Conservation (phyloP, 164 flowering plant species). For the Vitis amurensis region DNA sequence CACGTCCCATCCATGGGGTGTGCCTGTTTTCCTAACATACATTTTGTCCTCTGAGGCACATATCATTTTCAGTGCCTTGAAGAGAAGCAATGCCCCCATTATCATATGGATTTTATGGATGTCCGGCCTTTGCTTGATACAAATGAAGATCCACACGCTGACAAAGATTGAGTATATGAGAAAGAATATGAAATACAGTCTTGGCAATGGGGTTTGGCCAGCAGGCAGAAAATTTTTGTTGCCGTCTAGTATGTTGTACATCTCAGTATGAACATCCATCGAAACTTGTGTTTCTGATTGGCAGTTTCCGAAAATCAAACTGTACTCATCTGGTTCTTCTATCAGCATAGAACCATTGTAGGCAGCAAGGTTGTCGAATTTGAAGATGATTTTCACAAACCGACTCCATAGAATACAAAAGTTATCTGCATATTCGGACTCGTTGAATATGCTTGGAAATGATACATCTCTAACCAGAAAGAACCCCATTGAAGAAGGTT, state of each 20-base stretch:
- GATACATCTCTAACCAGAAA: constrained; percentile 29
- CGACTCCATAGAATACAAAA: constrained; percentile 37
- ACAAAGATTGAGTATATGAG: constrained; percentile 18
- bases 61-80: constrained; percentile 34
- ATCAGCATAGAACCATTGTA: constrained; percentile 18
- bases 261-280: constrained; percentile 39
- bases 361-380: constrained; percentile 14
- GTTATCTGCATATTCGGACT: constrained; percentile 15
- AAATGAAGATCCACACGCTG: constrained; percentile 24
- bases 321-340: constrained; percentile 32
- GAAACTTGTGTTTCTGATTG: constrained; percentile 35
- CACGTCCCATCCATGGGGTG: constrained; percentile 47
- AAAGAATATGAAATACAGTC: constrained; percentile 26
- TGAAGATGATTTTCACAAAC: constrained; percentile 27
- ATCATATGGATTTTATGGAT: constrained; percentile 38
- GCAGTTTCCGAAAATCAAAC: constrained; percentile 44
- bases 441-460: constrained; percentile 25
- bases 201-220: constrained; percentile 32
- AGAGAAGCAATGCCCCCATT: constrained; percentile 36
- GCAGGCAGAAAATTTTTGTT: constrained; percentile 34
- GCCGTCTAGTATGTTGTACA: constrained; percentile 33
- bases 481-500: constrained; percentile 43
- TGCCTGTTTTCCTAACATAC: constrained; percentile 33
- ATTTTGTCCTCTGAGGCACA: constrained; percentile 40
- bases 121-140: constrained; percentile 21